Percentiles rank a stretch among this genome's conserved stretches.
Evolutionary conservation across 345 rosid species (phyloP).

Genomic region (Arabidopsis thaliana): DNA sequence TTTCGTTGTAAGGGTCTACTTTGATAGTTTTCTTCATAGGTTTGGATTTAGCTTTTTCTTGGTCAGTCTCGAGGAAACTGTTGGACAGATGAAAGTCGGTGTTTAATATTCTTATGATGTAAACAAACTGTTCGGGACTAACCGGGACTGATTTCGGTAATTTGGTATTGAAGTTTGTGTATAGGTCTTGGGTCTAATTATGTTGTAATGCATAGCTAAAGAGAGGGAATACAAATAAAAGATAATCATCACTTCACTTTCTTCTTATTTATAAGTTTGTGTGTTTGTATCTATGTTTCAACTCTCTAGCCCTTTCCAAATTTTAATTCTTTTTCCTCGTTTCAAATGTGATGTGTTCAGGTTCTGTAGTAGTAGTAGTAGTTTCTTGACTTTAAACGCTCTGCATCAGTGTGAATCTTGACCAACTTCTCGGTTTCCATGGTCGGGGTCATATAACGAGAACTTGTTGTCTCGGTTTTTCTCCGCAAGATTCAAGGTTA

Average conservation of each 20-base stretch:
- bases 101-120: not conserved
- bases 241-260: too few species aligned
- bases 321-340: not conserved
- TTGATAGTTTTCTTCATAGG: constrained; percentile 35
- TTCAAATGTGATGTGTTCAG: not conserved
- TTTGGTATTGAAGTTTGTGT: constrained; percentile 12
- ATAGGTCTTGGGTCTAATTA: not conserved
- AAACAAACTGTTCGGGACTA: not conserved
- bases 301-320: not conserved
- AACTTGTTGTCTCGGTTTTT: not conserved
- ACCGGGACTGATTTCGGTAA: not conserved
- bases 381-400: not conserved
- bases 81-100: not conserved
- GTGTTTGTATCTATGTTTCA: not conserved
- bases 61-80: constrained; percentile 6
- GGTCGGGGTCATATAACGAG: not conserved
- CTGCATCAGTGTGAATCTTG: not conserved
- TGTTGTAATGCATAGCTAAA: too few species aligned
- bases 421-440: not conserved
- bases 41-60: not conserved
- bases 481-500: not conserved
- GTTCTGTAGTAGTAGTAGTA: not conserved
- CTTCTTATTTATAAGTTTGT: too few species aligned
- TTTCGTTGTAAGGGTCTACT: constrained; percentile 27
- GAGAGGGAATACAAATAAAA: too few species aligned